Evolutionary conservation across 2,329 filamentous ascomycete genomes (phyloP).

Genomic region (Pseudogymnoascus destructans): DNA sequence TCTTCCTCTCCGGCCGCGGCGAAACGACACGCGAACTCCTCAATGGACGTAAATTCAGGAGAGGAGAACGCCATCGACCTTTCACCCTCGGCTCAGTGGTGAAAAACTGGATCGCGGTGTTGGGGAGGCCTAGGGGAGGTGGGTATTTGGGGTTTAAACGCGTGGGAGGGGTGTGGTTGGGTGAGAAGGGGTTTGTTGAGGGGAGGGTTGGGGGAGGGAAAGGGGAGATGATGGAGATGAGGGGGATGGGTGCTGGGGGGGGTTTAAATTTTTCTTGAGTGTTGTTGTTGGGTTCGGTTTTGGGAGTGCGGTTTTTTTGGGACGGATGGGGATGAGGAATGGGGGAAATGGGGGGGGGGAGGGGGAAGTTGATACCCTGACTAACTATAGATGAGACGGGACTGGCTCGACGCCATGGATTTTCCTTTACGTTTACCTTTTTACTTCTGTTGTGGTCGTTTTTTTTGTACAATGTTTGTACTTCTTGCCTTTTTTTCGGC

Average conservation of each 20-base stretch:
- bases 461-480: neutral
- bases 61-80: slow-evolving; percentile 79
- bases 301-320: no score
- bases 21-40: slow-evolving; percentile 95
- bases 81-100: slow-evolving; percentile 67
- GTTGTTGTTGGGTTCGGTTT: neutral
- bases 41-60: slow-evolving; percentile 88
- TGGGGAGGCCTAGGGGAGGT: slow-evolving; percentile 72
- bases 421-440: neutral
- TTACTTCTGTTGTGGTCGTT: neutral
- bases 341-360: neutral
- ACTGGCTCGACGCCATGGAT: neutral
- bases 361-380: neutral
- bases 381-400: neutral
- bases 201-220: slow-evolving; percentile 42
- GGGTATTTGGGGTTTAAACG: slow-evolving; percentile 83
- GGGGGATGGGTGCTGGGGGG: neutral
- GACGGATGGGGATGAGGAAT: no score
- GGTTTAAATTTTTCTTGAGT: neutral
- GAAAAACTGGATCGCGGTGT: slow-evolving; percentile 69
- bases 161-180: slow-evolving; percentile 70
- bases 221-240: neutral
- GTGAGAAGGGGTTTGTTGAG: slow-evolving; percentile 37
- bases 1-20: slow-evolving; percentile 80
- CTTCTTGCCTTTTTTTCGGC: neutral